Evolutionary conservation across 1,284 basidiomycete genomes (phyloP).

Genomic region (Microbotryum violaceum): DNA sequence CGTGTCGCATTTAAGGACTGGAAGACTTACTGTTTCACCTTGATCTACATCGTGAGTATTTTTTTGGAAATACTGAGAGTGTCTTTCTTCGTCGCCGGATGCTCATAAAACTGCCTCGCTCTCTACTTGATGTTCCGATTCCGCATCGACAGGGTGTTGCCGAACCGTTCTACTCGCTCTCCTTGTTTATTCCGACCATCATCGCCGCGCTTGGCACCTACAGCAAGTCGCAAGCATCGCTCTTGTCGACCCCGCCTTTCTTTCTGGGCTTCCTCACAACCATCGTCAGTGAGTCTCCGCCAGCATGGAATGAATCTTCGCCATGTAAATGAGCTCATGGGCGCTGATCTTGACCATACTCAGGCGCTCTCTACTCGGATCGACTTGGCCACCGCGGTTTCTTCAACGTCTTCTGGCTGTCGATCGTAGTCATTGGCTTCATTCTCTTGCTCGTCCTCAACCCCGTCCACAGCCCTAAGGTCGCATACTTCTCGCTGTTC

Average conservation of each 20-base stretch:
- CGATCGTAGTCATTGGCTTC: slow-evolving; percentile 20
- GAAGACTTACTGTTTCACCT: slow-evolving; percentile 27
- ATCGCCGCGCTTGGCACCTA: slow-evolving; percentile 43
- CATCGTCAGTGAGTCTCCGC: not conserved
- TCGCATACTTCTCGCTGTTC: slow-evolving; percentile 29
- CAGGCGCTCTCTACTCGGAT: slow-evolving; percentile 17
- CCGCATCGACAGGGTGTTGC: not conserved
- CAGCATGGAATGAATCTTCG: not conserved
- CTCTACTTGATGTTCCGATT: not conserved
- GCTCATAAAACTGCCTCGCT: no score
- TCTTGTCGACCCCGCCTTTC: slow-evolving; percentile 42
- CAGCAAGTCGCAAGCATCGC: slow-evolving; percentile 41
- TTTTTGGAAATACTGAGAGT: no score
- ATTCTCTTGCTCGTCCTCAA: slow-evolving; percentile 14
- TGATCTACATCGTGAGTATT: not conserved
- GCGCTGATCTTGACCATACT: not conserved
- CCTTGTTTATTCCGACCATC: slow-evolving; percentile 43
- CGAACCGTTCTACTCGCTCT: slow-evolving; percentile 19
- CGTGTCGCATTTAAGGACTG: slow-evolving; percentile 39
- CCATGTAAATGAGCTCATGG: not conserved
- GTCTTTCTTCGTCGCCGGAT: no score
- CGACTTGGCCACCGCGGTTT: slow-evolving; percentile 12
- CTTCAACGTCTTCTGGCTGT: slow-evolving; percentile 27
- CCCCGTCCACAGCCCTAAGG: slow-evolving; percentile 5
- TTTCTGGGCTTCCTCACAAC: slow-evolving; percentile 12